Evolutionary conservation across 306 rosid genomes (phyloP).

Genomic region (Gastrolobium bilobum): DNA sequence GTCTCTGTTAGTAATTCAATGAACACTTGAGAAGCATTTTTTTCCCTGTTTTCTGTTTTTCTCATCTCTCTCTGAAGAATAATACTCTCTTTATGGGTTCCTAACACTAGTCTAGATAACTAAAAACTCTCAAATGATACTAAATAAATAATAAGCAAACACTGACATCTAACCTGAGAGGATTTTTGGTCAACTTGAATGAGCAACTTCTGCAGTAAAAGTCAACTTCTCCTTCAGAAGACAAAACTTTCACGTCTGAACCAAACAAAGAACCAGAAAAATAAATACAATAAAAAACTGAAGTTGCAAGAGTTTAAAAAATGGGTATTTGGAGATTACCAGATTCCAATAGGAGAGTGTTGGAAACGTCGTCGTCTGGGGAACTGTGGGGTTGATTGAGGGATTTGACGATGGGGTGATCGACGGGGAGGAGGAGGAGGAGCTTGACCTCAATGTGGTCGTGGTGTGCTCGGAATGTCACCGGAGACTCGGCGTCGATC

Average conservation of each 20-base stretch:
- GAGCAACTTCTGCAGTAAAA: constrained; percentile 80
- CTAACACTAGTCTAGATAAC: no score
- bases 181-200: constrained; percentile 66
- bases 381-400: constrained; percentile 46
- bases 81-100: no score
- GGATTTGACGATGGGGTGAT: constrained; percentile 68
- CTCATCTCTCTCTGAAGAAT: no score
- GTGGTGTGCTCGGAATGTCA: constrained; percentile 59
- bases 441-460: constrained; percentile 90
- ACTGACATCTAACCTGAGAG: constrained; percentile 63
- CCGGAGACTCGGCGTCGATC: constrained; percentile 70
- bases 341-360: constrained; percentile 62
- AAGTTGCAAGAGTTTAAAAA: neutral
- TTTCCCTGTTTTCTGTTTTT: no score
- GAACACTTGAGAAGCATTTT: no score
- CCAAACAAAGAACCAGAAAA: constrained; percentile 34
- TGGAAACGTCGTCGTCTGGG: constrained; percentile 35
- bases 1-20: no score
- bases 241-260: constrained; percentile 66
- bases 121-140: no score
- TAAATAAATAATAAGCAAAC: neutral
- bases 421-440: constrained; percentile 80
- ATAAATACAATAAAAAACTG: neutral
- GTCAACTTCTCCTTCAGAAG: constrained; percentile 67
- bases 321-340: constrained; percentile 56